Evolutionary conservation across 1,284 basidiomycete species (phyloP).

Genomic region (Quambalaria eucalypti): DNA sequence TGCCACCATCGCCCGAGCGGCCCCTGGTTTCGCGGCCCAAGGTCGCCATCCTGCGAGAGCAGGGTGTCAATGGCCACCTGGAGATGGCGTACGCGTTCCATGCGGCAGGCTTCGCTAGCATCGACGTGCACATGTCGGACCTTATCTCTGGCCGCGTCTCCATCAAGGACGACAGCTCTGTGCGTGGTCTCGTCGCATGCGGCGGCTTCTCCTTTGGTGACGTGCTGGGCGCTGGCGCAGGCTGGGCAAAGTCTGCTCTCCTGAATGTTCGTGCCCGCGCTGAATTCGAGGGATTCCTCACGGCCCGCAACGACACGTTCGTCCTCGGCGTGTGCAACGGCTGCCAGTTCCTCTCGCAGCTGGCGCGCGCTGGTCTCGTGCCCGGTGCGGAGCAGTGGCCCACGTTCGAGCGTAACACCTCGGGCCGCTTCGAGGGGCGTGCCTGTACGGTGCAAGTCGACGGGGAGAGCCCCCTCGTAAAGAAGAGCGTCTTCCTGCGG

Average conservation of each 20-base stretch:
- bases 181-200: constrained; percentile 85
- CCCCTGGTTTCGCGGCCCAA: constrained; percentile 57
- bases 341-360: constrained; percentile 87
- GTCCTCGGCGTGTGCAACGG: constrained; percentile 94
- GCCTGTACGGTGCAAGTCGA: constrained; percentile 72
- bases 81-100: constrained; percentile 98
- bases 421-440: constrained; percentile 83
- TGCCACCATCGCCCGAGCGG: constrained; percentile 15
- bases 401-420: constrained; percentile 76
- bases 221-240: constrained; percentile 91
- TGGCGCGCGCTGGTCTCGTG: constrained; percentile 61
- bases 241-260: constrained; percentile 90
- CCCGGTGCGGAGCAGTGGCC: constrained; percentile 83
- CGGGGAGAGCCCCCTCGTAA: constrained; percentile 29
- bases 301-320: constrained; percentile 64
- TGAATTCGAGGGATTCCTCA: constrained; percentile 76
- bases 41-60: constrained; percentile 91
- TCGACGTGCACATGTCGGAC: constrained; percentile 98
- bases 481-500: constrained; percentile 68
- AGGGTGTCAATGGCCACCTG: constrained; percentile 94
- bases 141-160: constrained; percentile 65
- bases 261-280: constrained; percentile 64
- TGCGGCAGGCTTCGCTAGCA: constrained; percentile 80
- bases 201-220: constrained; percentile 99
- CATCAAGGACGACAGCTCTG: constrained; percentile 53